Base-by-base conservation (phyloP, 1,284 basidiomycete genomes). In the Leccinum fallax region DNA sequence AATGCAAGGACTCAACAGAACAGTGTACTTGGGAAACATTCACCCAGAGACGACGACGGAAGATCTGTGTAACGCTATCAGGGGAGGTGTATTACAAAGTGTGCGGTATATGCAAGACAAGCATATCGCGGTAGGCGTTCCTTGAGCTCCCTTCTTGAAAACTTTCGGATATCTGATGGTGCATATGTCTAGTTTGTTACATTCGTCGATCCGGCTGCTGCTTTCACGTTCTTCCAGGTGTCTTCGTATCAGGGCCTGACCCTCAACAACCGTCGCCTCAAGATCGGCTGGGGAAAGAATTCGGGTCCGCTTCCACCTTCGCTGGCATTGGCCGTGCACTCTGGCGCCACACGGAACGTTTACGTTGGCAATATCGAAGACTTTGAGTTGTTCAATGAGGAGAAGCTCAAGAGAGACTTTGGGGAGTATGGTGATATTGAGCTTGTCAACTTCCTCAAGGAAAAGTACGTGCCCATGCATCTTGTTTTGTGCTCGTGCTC, bases 271-370 rank as follows among this genome's bases (percentile, higher is more conserved):
- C 89, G 95, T 56, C 87, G 94, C 19, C 83, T 97, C 62, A 97
- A 97, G 80, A 87, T 97, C 66, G 94, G 95, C 53, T 98, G 95
- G 95, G 95, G 95, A 65, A 95, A 95, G 83, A 91, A 92, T 73
- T 87, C 91, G 30, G 92, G 94, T 3, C 90, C 94, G 28, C 82
- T 96, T 21, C 84, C 90, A 28, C 92, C 94, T 28, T 85, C 89
- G 10, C 82, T 95, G 53, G 92, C 92, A 49, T 84, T 95, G 61
- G 89, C 92, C 1, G 92, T 98, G 9, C 92, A 96, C 76, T 84
- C 88, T 1, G 95, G 95, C 26, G 94, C 95, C 2, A 97, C 93
- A 19, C 84, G 95, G 60, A 98, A 97, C 74, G 95, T 98, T 60
- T 98, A 97, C 76, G 88, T 97, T 62, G 95, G 95, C 28, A 92